Conservation (phyloP, 2,329 filamentous ascomycete species). For the Fusarium anguioides region DNA sequence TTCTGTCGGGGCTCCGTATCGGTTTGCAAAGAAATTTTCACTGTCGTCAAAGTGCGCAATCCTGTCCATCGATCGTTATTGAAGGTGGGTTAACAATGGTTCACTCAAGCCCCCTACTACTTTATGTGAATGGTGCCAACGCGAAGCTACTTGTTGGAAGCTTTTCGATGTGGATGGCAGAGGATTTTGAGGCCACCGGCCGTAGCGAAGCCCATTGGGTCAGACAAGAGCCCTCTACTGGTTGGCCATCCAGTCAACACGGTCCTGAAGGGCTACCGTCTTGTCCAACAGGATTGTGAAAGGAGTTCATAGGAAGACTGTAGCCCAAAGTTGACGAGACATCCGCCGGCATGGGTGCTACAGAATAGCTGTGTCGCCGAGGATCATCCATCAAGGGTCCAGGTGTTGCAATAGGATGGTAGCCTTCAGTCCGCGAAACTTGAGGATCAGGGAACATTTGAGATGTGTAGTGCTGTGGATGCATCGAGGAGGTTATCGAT, state of each 20-base stretch:
- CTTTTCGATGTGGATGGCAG: not conserved
- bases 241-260: slow-evolving; percentile 36
- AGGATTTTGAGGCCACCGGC: slow-evolving; percentile 1
- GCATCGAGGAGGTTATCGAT: slow-evolving; percentile 39
- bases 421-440: slow-evolving; percentile 39
- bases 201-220: slow-evolving; percentile 1
- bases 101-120: not conserved
- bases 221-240: slow-evolving; percentile 10
- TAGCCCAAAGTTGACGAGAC: slow-evolving; percentile 41
- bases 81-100: not conserved
- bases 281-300: slow-evolving; percentile 32
- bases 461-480: slow-evolving; percentile 39
- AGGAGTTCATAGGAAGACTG: slow-evolving; percentile 42
- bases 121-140: not conserved
- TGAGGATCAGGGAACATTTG: slow-evolving; percentile 36
- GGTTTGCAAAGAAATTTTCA: not conserved
- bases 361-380: slow-evolving; percentile 41
- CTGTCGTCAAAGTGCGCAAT: not conserved
- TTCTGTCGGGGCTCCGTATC: not conserved
- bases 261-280: slow-evolving; percentile 37
- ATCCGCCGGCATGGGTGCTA: slow-evolving; percentile 37
- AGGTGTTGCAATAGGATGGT: slow-evolving; percentile 32
- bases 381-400: slow-evolving; percentile 42
- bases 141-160: not conserved
- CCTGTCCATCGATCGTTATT: not conserved